Base-by-base conservation (phyloP, 2,329 filamentous ascomycete genomes). In the Akanthomyces dipterigenus region DNA sequence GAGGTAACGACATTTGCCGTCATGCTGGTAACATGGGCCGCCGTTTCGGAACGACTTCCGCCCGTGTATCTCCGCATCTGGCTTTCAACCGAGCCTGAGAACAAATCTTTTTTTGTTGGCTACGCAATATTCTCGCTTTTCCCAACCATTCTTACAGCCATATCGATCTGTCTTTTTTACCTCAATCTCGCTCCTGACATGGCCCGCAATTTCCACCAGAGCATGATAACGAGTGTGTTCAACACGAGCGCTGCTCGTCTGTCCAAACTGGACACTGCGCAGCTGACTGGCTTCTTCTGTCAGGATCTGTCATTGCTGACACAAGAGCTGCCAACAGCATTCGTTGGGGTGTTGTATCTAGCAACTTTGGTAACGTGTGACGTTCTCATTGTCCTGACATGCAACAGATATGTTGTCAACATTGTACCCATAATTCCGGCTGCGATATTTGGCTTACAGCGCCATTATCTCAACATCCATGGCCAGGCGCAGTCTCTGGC, bases 401-500 rank as follows among this genome's bases (percentile, higher is more conserved):
- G 69, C 46, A 68, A 67, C 5, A 64, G 68, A 46, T 72, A 71
- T 57, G 58, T 72, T 38, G 68, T 70, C 6, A 55, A 70, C 9
- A 67, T 67, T 1, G 59, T 68, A 7, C 70, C 70, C 1, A 60
- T 70, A 46, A 45, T 68, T 22, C 22, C 65, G 18, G 34, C 63
- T 12, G 45, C 64, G 0, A 60, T 73, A 2, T 74, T 70, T 49
- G 14, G 67, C 8, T 55, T 73, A 11, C 71, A 73, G 43, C 66
- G 66, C 18, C 69, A 70, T 31, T 75, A 74, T 59, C 65, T 75
- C 0, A 64, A 66, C 8, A 74, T 73, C 2, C 74, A 73, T 1
- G 63, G 73, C 1, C 75, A 76, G 62, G 49, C 76, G 1, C 69
- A 74, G 7, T 58, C 71, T 8, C 61, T 76, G 14, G 72, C 75